These are phyloP conservation scores for Geranium brycei DNA, from an alignment of 345 rosid species.

Conservation along the genomic window DNA sequence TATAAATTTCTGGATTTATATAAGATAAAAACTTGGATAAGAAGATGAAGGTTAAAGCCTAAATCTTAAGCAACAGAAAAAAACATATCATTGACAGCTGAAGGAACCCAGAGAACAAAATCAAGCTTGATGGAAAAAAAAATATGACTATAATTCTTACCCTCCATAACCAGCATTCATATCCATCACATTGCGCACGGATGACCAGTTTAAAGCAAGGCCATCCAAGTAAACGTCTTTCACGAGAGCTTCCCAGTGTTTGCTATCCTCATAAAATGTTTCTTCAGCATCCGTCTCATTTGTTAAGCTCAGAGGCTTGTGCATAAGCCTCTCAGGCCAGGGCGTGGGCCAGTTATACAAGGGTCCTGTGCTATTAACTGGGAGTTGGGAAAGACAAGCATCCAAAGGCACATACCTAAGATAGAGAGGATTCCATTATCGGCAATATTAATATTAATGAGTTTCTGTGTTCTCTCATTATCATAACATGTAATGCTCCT, in stretches of 20 bases:
- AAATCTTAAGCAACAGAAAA: neutral
- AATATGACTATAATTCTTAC: constrained; percentile 23
- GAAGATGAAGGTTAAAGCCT: too few species aligned
- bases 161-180: constrained; percentile 96
- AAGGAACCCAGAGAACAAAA: neutral
- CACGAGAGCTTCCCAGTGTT: constrained; percentile 60
- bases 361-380: constrained; percentile 30
- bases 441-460: too few species aligned
- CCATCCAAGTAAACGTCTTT: constrained; percentile 52
- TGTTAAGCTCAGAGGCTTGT: constrained; percentile 39
- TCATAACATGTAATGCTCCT: neutral
- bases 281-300: constrained; percentile 24
- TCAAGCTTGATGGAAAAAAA: neutral
- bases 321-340: constrained; percentile 72
- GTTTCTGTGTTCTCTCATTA: neutral
- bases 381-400: constrained; percentile 54
- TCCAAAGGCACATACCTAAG: constrained; percentile 62
- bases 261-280: constrained; percentile 40
- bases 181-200: constrained; percentile 68
- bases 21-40: too few species aligned
- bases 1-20: too few species aligned
- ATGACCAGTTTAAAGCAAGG: constrained; percentile 53
- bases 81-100: neutral
- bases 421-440: neutral
- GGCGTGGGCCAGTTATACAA: constrained; percentile 44